Evolutionary conservation across 23 red algal species (phyloP).

Genomic region (Rhodosorus marinus): DNA sequence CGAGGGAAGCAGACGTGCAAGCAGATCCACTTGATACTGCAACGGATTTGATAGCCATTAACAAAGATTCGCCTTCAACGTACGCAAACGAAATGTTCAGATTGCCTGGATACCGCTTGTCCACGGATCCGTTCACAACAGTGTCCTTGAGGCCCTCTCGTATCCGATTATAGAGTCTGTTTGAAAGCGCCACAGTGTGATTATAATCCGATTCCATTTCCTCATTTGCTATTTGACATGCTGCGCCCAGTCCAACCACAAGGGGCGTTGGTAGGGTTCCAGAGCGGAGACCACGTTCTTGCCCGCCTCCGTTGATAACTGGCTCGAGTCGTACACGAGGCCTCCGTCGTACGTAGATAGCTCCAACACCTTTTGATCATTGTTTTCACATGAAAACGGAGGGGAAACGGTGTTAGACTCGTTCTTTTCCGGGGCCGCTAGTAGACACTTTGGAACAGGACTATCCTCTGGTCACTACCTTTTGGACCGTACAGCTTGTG

Average conservation of each 20-base stretch:
- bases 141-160: slow-evolving; percentile 31
- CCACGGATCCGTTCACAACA: slow-evolving; percentile 54
- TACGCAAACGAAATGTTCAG: slow-evolving; percentile 88
- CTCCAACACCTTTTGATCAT: slow-evolving; percentile 90
- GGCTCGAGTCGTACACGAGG: slow-evolving; percentile 91
- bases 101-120: slow-evolving; percentile 71
- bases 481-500: slow-evolving; percentile 99
- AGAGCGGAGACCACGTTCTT: slow-evolving; percentile 85
- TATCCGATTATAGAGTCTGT: slow-evolving; percentile 40
- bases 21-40: slow-evolving; percentile 90
- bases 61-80: slow-evolving; percentile 80
- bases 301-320: slow-evolving; percentile 80
- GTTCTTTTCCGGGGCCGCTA: too few relatives aligned
- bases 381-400: too few relatives aligned
- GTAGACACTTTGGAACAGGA: too few relatives aligned
- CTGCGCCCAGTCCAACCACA: slow-evolving; percentile 74
- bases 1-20: slow-evolving; percentile 76
- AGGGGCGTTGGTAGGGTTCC: slow-evolving; percentile 82
- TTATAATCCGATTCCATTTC: slow-evolving; percentile 65
- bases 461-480: too few relatives aligned
- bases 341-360: slow-evolving; percentile 67
- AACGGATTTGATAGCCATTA: slow-evolving; percentile 95
- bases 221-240: slow-evolving; percentile 26
- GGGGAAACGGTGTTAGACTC: too few relatives aligned
- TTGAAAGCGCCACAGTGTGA: slow-evolving; percentile 16